Base-by-base conservation (phyloP, 768 basidiomycete species). In the Hericium erinaceus region DNA sequence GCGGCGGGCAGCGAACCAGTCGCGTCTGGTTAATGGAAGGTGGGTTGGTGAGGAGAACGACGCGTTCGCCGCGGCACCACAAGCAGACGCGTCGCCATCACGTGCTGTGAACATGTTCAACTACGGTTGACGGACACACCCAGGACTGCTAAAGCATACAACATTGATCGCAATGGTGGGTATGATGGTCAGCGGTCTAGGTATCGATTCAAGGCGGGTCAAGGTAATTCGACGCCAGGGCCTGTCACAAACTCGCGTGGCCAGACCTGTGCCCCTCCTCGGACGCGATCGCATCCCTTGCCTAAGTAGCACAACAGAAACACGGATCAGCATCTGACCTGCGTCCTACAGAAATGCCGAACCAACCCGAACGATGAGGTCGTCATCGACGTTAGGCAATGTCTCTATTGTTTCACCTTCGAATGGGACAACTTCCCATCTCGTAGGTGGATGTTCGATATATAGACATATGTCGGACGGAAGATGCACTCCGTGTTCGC, bases 391-490 rank as follows among this genome's bases (percentile, higher is more conserved):
- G 13, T 77, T 75, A 1, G 89, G 89, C 33, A 90, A 70, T 9
- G 71, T 72, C 67, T 91, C 89, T 16, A 71, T 65, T 6, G 66
- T 60, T 40, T 85, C 82, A 5, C 80, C 81, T 24, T 77, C 71
- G 68, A 72, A 75, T 0, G 89, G 83, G 1, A 79, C 66, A 12
- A 90, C 76, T 59, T 85, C 80, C 84, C 85, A 90, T 54, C 75
- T 77, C 39, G 87, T 89, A 10, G 90, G 90, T 10, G 79, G 69
- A 66, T 91, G 87, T 61, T 80, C 81, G 54, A 92, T 82, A 59
- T 80, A 88, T 15, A 91, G 72, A 66, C 91, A 92, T 40, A 93
- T 77, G 62, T 93, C 91, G 61, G 84, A 79, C 0, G 90, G 90
- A 2, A 93, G 77, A 67, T 86, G 80, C 12, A 76, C 76, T 0